Evolutionary conservation across 1,284 basidiomycete genomes (phyloP).

Genomic region (Filobasidium uniguttulatum): DNA sequence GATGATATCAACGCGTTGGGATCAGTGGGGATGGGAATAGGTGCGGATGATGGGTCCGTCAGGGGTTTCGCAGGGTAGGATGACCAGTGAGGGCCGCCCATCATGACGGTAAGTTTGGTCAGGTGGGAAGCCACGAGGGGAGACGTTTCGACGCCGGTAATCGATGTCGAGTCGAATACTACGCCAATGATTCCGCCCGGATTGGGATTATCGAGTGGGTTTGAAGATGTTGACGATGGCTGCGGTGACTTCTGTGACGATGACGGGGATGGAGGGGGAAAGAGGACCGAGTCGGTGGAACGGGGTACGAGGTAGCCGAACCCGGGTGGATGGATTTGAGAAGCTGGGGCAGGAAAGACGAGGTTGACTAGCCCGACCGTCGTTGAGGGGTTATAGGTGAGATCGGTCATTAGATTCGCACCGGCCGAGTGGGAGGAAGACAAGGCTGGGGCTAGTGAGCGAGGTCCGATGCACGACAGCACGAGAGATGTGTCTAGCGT

Average conservation of each 20-base stretch:
- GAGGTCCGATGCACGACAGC: too few relatives aligned
- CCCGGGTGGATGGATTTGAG: conserved; percentile 52
- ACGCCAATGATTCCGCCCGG: conserved; percentile 52
- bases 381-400: conserved; percentile 30
- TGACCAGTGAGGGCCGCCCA: conserved; percentile 63
- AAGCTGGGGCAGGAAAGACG: conserved; percentile 44
- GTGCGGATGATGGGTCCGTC: neutral
- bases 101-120: conserved; percentile 75
- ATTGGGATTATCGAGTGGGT: conserved; percentile 15
- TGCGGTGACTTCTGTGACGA: too few relatives aligned
- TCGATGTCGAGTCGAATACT: conserved; percentile 67
- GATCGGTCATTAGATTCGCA: conserved; percentile 42
- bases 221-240: neutral
- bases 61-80: conserved; percentile 24
- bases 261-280: conserved; percentile 14
- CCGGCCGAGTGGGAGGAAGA: conserved; percentile 23
- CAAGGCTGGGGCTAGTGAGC: conserved; percentile 15
- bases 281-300: conserved; percentile 39
- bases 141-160: conserved; percentile 53
- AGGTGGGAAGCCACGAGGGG: conserved; percentile 20
- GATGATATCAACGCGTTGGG: conserved; percentile 22
- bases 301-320: conserved; percentile 92
- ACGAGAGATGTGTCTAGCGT: conserved; percentile 17
- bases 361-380: conserved; percentile 58
- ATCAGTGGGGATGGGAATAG: conserved; percentile 12